These are phyloP conservation scores for Aspergillus heteromorphus DNA, from an alignment of 495 filamentous ascomycete genomes.

Conservation along the genomic window DNA sequence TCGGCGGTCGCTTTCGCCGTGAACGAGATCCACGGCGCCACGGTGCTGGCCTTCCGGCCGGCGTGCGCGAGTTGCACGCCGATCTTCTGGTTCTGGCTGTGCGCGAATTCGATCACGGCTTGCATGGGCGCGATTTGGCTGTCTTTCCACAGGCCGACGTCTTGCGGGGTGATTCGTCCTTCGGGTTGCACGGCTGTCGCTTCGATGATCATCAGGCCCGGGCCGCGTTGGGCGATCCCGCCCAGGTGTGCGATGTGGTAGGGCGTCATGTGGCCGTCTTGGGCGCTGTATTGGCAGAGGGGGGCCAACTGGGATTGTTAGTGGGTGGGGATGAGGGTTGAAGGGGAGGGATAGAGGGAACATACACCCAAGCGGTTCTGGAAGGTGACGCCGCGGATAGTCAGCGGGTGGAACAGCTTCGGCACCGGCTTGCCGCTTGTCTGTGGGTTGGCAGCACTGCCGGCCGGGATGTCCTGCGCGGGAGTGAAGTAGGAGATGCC, in stretches of 20 bases:
- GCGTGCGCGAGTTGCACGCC: slow-evolving; percentile 74
- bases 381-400: slow-evolving; percentile 51
- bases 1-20: slow-evolving; percentile 24
- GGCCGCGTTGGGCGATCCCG: slow-evolving; percentile 59
- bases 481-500: slow-evolving; percentile 64
- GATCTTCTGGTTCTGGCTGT: slow-evolving; percentile 65
- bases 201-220: slow-evolving; percentile 65
- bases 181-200: slow-evolving; percentile 64
- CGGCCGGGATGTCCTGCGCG: slow-evolving; percentile 56
- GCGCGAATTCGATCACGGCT: slow-evolving; percentile 62
- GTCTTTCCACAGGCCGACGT: slow-evolving; percentile 70
- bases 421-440: slow-evolving; percentile 51
- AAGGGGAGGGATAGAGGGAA: slow-evolving; percentile 2
- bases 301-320: slow-evolving; percentile 41
- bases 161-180: slow-evolving; percentile 73
- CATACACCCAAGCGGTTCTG: slow-evolving; percentile 57
- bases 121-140: slow-evolving; percentile 59
- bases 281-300: slow-evolving; percentile 65
- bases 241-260: slow-evolving; percentile 60
- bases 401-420: slow-evolving; percentile 65
- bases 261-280: slow-evolving; percentile 55
- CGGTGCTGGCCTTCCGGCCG: slow-evolving; percentile 65
- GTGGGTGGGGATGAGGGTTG: slow-evolving; percentile 9
- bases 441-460: slow-evolving; percentile 59
- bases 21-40: slow-evolving; percentile 64